Percentiles rank a stretch among this genome's conserved stretches.
Conservation (phyloP, 305 asterid genomes). For the Rubia peregrina region DNA sequence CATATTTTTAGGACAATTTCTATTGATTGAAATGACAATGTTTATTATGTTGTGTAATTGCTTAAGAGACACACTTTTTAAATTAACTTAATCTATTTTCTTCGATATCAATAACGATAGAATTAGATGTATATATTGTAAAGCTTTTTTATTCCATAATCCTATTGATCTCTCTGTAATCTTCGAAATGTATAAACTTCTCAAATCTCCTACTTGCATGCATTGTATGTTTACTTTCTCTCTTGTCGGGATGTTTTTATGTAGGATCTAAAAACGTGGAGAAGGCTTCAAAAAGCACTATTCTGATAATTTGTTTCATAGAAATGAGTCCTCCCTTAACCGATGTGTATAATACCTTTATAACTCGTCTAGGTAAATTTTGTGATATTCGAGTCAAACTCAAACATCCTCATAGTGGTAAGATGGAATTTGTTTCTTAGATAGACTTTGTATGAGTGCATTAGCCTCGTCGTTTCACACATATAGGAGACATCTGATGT, state of each 20-base stretch:
- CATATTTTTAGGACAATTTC: not conserved
- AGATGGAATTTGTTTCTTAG: not conserved
- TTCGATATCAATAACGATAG: conserved; percentile 57
- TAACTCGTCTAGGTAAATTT: conserved; percentile 59
- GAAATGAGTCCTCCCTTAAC: conserved; percentile 97
- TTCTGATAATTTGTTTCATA: conserved; percentile 78
- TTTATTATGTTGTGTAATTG: not conserved
- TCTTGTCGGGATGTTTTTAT: conserved; percentile 7
- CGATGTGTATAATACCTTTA: conserved; percentile 62
- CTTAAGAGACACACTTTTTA: not conserved
- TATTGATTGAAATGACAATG: not conserved
- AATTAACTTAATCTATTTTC: conserved; percentile 27
- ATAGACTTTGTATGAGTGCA: not conserved
- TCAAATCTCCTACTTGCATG: not conserved
- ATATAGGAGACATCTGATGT: not conserved
- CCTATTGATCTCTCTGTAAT: not conserved
- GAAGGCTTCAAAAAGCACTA: conserved; percentile 38
- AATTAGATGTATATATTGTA: conserved; percentile 46
- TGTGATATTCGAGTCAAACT: not conserved
- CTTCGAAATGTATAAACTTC: not conserved
- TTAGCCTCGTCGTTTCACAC: not conserved
- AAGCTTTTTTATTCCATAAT: conserved; percentile 15
- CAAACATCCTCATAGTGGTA: not conserved
- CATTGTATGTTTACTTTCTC: conserved; percentile 1
- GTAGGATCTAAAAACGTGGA: conserved; percentile 48